Percentiles rank a stretch among this genome's conserved stretches.
phyloP scores from a whole-genome alignment of 2,329 filamentous ascomycete species.

The Lizonia empirigonia region DNA sequence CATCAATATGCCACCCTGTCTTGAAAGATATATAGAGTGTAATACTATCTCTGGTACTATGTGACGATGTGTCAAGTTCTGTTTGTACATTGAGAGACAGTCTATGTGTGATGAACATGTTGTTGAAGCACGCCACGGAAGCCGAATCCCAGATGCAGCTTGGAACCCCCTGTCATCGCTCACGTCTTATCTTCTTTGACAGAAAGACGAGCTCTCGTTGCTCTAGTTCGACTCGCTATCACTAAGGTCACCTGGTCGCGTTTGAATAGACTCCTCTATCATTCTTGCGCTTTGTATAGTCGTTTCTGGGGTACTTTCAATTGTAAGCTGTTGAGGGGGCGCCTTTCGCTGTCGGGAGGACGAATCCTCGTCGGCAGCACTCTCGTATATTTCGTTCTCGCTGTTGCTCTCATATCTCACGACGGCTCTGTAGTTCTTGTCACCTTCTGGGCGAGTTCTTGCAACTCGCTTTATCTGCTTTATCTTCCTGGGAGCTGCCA shows the following conservation, averaged over 20 bases:
- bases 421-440: background rate
- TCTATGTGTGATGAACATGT: too few relatives aligned
- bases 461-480: background rate
- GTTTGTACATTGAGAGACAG: too few relatives aligned
- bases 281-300: background rate
- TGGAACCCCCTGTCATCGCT: too few relatives aligned
- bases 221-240: background rate
- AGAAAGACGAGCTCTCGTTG: background rate
- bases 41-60: too few relatives aligned
- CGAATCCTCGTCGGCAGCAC: background rate
- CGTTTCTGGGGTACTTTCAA: background rate
- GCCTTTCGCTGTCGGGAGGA: background rate
- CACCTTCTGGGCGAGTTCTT: background rate
- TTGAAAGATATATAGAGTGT: too few relatives aligned
- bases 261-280: background rate
- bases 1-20: too few relatives aligned
- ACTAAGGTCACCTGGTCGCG: background rate
- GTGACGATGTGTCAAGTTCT: too few relatives aligned
- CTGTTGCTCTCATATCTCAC: background rate
- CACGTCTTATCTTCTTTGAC: background rate
- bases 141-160: too few relatives aligned
- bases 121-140: too few relatives aligned
- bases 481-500: background rate
- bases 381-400: background rate
- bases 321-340: background rate